Conservation (phyloP, 2,329 filamentous ascomycete species). For the Monosporascus sp. region DNA sequence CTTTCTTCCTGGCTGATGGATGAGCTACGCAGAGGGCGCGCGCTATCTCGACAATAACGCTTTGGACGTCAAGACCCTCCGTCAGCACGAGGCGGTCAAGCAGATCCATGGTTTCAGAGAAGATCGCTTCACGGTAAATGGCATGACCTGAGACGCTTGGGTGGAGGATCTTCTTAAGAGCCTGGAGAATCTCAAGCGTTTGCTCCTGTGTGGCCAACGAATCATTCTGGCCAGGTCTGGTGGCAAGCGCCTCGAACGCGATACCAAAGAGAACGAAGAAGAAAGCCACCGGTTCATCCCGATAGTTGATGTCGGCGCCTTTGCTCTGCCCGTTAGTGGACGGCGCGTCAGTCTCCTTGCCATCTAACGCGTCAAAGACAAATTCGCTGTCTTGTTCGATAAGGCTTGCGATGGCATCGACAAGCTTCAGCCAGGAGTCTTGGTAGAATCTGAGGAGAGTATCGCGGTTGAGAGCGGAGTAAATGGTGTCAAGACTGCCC, state of each 20-base stretch:
- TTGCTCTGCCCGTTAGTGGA: slow-evolving; percentile 49
- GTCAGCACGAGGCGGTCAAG: slow-evolving; percentile 89
- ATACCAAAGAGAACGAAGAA: slow-evolving; percentile 98
- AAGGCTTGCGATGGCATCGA: slow-evolving; percentile 93
- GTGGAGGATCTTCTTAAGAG: slow-evolving; percentile 89
- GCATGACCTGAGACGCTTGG: slow-evolving; percentile 94
- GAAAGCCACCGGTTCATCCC: slow-evolving; percentile 95
- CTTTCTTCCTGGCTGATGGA: slow-evolving; percentile 72
- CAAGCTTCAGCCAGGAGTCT: slow-evolving; percentile 91
- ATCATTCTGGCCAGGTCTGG: slow-evolving; percentile 62
- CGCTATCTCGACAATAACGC: slow-evolving; percentile 90
- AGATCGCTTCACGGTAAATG: slow-evolving; percentile 92
- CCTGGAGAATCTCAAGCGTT: slow-evolving; percentile 80
- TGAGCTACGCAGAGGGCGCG: slow-evolving; percentile 85
- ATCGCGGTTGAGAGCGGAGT: slow-evolving; percentile 89
- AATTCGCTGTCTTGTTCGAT: slow-evolving; percentile 98
- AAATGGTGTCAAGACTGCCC: slow-evolving; percentile 86
- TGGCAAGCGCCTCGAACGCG: slow-evolving; percentile 90
- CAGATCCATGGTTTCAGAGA: slow-evolving; percentile 94
- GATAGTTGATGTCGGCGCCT: slow-evolving; percentile 85
- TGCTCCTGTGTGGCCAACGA: slow-evolving; percentile 69
- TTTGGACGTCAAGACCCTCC: slow-evolving; percentile 81
- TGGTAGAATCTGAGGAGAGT: slow-evolving; percentile 94
- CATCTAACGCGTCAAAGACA: slow-evolving; percentile 93
- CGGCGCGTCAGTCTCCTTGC: slow-evolving; percentile 57